Percentiles rank a stretch among this genome's conserved stretches.
Conservation (phyloP, 129 eudicot genomes). For the Centrapalus pauciflorus region DNA sequence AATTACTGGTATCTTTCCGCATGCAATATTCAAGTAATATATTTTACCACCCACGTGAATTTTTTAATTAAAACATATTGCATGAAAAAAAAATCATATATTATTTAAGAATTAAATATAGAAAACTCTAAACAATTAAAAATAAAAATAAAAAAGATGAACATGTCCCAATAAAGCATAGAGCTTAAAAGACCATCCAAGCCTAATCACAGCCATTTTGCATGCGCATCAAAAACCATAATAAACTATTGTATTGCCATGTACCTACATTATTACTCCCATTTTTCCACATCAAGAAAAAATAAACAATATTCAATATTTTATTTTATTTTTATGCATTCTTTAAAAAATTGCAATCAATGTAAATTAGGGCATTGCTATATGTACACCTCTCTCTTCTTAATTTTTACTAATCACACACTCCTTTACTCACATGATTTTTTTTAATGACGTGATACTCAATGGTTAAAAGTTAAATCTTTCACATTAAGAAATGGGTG, state of each 20-base stretch:
- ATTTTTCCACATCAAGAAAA: background rate
- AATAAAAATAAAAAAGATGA: background rate
- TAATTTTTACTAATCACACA: too few relatives aligned
- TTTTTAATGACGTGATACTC: too few relatives aligned
- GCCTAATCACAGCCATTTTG: slow-evolving; percentile 30
- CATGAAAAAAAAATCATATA: slow-evolving; percentile 17
- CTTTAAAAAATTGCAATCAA: too few relatives aligned
- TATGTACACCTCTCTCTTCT: too few relatives aligned
- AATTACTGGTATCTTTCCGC: slow-evolving; percentile 3
- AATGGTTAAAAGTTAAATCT: too few relatives aligned
- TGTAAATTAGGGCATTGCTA: too few relatives aligned
- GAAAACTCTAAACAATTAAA: background rate
- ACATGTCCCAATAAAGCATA: slow-evolving; percentile 34
- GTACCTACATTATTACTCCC: background rate
- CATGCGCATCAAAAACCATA: slow-evolving; percentile 25
- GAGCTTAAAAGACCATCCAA: slow-evolving; percentile 18
- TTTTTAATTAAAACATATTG: background rate
- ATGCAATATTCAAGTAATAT: slow-evolving; percentile 3
- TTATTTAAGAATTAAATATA: background rate
- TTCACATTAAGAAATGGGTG: too few relatives aligned
- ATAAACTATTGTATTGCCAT: too few relatives aligned
- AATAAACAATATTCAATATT: too few relatives aligned
- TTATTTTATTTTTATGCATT: too few relatives aligned
- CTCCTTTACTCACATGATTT: too few relatives aligned
- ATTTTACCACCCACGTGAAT: too few relatives aligned